A percentile compares a stretch with the other conserved stretches of the same genome.
phyloP scores from a whole-genome alignment of 345 rosid species.

The Psidium guajava region DNA sequence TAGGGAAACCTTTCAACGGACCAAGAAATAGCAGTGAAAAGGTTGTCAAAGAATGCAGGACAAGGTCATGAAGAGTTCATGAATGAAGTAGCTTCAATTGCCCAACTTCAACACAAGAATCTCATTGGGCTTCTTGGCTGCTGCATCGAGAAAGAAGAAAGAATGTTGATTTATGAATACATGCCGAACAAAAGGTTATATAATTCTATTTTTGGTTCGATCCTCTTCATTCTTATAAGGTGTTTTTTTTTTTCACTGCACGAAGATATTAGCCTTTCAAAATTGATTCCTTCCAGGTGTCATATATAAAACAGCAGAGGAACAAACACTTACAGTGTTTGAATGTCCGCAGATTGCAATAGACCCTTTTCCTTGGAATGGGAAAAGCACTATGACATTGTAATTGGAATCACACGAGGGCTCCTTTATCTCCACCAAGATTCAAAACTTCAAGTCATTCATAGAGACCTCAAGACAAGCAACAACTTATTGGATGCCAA shows the following conservation, averaged over 20 bases:
- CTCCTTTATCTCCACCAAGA: constrained; percentile 49
- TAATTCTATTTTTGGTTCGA: constrained; percentile 19
- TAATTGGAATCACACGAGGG: constrained; percentile 36
- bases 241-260: not conserved
- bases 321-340: not conserved
- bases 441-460: constrained; percentile 38
- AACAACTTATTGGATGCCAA: constrained; percentile 35
- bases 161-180: constrained; percentile 20
- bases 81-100: constrained; percentile 20
- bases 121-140: constrained; percentile 26
- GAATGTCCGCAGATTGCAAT: constrained; percentile 15
- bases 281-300: not conserved
- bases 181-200: constrained; percentile 23
- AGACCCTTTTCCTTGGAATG: constrained; percentile 16
- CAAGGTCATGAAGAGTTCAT: constrained; percentile 26
- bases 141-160: constrained; percentile 21
- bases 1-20: constrained; percentile 13
- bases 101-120: constrained; percentile 35
- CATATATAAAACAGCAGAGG: not conserved
- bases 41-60: constrained; percentile 18
- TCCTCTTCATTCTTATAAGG: not conserved
- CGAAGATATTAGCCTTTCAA: not conserved
- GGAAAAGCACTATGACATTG: constrained; percentile 16
- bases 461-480: constrained; percentile 44
- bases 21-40: constrained; percentile 34